Conservation (phyloP, 1,284 basidiomycete genomes). For the Stygiomarasmius scandens region DNA sequence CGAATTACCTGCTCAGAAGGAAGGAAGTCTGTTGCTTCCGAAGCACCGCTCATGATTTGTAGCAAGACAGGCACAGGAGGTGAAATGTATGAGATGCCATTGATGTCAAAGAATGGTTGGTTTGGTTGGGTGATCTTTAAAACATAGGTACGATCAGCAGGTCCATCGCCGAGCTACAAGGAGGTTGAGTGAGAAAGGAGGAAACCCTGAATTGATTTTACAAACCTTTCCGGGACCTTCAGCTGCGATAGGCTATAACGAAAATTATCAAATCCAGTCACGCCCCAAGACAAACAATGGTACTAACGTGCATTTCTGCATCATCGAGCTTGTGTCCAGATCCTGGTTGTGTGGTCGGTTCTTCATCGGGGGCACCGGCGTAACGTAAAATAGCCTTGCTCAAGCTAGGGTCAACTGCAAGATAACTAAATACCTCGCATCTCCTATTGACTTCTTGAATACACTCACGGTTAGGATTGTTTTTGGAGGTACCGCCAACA, state of each 20-base stretch:
- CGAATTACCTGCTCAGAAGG: slow-evolving; percentile 29
- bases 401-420: slow-evolving; percentile 25
- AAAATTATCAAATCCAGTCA: too few species aligned
- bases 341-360: slow-evolving; percentile 31
- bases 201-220: too few species aligned
- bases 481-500: too few species aligned
- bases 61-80: slow-evolving; percentile 39
- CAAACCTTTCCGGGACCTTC: slow-evolving; percentile 28
- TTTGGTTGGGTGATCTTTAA: slow-evolving; percentile 36
- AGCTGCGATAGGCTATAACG: slow-evolving; percentile 31
- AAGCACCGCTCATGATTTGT: slow-evolving; percentile 40
- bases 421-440: too few species aligned
- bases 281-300: too few species aligned
- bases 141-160: slow-evolving; percentile 34
- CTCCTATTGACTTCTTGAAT: too few species aligned
- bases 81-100: slow-evolving; percentile 36
- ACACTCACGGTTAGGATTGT: too few species aligned
- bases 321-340: slow-evolving; percentile 29
- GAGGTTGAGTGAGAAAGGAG: too few species aligned
- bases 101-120: slow-evolving; percentile 40
- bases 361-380: slow-evolving; percentile 35
- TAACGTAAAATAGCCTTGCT: slow-evolving; percentile 50
- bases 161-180: slow-evolving; percentile 27
- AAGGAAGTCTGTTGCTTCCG: slow-evolving; percentile 34
- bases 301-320: slow-evolving; percentile 34